Base-by-base conservation (phyloP, 495 filamentous ascomycete genomes). In the Penicillium turbatum region DNA sequence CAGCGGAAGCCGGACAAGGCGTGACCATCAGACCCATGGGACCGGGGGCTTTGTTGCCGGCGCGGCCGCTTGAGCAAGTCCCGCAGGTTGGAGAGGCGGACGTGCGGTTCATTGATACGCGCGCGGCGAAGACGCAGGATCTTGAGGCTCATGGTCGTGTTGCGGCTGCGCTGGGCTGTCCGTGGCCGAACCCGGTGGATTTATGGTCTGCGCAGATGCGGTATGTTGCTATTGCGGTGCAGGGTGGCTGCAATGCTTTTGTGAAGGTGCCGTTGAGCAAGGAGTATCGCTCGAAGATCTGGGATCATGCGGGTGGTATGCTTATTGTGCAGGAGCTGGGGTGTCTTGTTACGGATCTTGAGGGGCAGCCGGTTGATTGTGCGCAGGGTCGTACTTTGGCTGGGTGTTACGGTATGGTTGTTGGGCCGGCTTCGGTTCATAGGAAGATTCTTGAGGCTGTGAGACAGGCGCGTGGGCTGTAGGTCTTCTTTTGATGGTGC, bases 251-350 rank as follows among this genome's bases (percentile, higher is more conserved):
- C 12, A 84, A 86, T 64, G 70, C 79, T 40, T 77, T 81, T 6
- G 60, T 89, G 12, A 85, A 86, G 72, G 71, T 88, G 10, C 84
- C 86, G 47, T 72, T 73, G 53, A 70, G 72, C 5, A 60, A 66
- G 3, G 64, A 69, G 0, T 72, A 82, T 51, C 70, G 70, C 24
- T 84, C 78, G n/a, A 84, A 85, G 65, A 73, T 86, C 13, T 89
- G 86, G 86, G 86, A 89, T 56, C 86, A 89, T 65, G 80, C 82
- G 0, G 86, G 85, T 7, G 85, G 83, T 0, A 83, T 86, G 78
- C 64, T 89, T 24, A 70, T 88, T 29, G 85, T 81, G 40, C 72
- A 82, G 65, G 86, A 89, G 59, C 67, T 83, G 2, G 86, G 86
- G 0, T 82, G 81, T 27, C 70, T 71, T 48, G 74, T 89, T 15